These are phyloP conservation scores for Psilocybe cyanescens DNA, from an alignment of 768 basidiomycete species.

Conservation along the genomic window DNA sequence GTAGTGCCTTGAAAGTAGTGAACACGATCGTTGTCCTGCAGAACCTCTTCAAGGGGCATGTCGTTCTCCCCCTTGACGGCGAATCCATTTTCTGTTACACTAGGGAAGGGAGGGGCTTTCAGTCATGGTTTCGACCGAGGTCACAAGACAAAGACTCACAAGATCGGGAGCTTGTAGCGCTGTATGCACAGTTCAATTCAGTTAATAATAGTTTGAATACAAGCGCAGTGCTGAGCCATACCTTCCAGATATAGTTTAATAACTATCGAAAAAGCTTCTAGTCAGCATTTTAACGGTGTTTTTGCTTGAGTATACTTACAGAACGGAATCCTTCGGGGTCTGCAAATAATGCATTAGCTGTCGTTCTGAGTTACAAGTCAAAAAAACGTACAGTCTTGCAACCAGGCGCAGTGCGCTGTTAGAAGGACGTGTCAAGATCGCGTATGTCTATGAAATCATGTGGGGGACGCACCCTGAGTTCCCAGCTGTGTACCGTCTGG, in stretches of 20 bases:
- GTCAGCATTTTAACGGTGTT: background rate
- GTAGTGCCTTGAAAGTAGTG: slow-evolving; percentile 69
- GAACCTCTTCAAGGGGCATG: slow-evolving; percentile 54
- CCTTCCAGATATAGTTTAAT: slow-evolving; percentile 74
- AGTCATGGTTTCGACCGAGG: background rate
- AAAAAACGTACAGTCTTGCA: slow-evolving; percentile 59
- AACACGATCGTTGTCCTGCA: slow-evolving; percentile 65
- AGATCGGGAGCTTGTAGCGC: slow-evolving; percentile 46
- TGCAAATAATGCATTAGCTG: slow-evolving; percentile 22
- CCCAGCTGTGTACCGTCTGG: slow-evolving; percentile 69
- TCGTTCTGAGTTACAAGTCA: background rate
- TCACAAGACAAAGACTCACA: slow-evolving; percentile 26
- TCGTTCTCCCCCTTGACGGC: slow-evolving; percentile 66
- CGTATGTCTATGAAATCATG: background rate
- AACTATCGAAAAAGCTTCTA: slow-evolving; percentile 35
- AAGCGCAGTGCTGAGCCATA: slow-evolving; percentile 24
- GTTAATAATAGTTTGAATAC: background rate
- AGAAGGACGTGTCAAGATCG: slow-evolving; percentile 5
- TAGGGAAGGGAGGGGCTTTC: slow-evolving; percentile 21
- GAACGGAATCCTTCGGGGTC: slow-evolving; percentile 72
- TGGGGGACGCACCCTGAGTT: slow-evolving; percentile 49
- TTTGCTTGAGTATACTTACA: slow-evolving; percentile 33
- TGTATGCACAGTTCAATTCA: slow-evolving; percentile 43
- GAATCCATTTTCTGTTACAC: slow-evolving; percentile 79
- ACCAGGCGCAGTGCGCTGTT: slow-evolving; percentile 64